These are phyloP conservation scores for Diaporthe sp. DNA, from an alignment of 2,329 filamentous ascomycete genomes.

Conservation along the genomic window DNA sequence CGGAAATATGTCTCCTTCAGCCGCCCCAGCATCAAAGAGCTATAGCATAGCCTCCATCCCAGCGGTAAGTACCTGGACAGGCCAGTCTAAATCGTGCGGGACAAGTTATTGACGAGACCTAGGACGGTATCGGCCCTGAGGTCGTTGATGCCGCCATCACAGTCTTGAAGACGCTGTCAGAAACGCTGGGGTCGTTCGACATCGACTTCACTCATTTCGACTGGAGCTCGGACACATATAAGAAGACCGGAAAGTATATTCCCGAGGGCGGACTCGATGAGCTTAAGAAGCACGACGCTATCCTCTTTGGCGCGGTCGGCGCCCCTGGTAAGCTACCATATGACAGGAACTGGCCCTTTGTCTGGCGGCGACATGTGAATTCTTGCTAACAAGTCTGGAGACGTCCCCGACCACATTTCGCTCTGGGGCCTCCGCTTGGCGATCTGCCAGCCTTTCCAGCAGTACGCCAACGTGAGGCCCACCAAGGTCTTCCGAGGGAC, in stretches of 20 bases:
- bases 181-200: constrained; percentile 69
- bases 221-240: constrained; percentile 78
- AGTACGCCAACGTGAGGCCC: constrained; percentile 77
- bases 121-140: constrained; percentile 74
- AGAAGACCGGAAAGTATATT: constrained; percentile 75
- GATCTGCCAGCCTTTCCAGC: constrained; percentile 74
- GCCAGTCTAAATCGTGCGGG: background rate
- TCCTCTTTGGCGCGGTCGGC: constrained; percentile 51
- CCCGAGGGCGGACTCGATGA: constrained; percentile 71
- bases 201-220: constrained; percentile 74
- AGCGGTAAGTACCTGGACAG: constrained; percentile 49
- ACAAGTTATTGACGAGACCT: background rate
- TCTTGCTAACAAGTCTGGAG: constrained; percentile 44
- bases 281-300: constrained; percentile 55
- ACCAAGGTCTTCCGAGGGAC: constrained; percentile 71
- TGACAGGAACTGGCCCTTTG: background rate
- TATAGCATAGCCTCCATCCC: constrained; percentile 72
- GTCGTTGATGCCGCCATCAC: constrained; percentile 73
- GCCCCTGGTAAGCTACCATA: constrained; percentile 45
- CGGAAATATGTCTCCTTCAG: constrained; percentile 38
- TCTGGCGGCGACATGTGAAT: background rate
- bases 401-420: constrained; percentile 76
- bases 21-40: constrained; percentile 35
- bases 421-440: constrained; percentile 75
- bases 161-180: constrained; percentile 69